Percentiles rank a stretch among this genome's conserved stretches.
These are phyloP conservation scores for Phytophthora rubi DNA, from an alignment of 352 stramenopile genomes.

Conservation along the genomic window DNA sequence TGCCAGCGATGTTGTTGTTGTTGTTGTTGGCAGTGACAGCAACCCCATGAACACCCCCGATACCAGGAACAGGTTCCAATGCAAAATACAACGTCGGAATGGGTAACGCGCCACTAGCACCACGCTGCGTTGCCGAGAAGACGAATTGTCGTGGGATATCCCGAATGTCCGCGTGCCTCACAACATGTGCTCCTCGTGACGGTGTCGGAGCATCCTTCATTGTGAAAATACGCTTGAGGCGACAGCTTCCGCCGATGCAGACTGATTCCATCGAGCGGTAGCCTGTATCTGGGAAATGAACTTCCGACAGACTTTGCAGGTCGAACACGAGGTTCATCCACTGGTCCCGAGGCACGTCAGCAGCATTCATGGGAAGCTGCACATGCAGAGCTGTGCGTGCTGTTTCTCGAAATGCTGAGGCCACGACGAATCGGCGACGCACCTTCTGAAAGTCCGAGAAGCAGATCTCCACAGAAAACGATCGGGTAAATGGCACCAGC, in stretches of 20 bases:
- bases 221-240: constrained; percentile 85
- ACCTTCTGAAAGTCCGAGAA: constrained; percentile 81
- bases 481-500: constrained; percentile 61
- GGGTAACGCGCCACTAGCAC: constrained; percentile 16
- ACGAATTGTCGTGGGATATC: constrained; percentile 78
- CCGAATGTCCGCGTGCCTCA: constrained; percentile 37
- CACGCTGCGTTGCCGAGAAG: constrained; percentile 44
- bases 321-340: constrained; percentile 87
- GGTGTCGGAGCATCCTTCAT: constrained; percentile 80
- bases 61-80: constrained; percentile 1
- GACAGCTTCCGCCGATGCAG: constrained; percentile 72
- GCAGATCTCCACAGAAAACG: constrained; percentile 81
- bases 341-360: constrained; percentile 56
- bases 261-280: constrained; percentile 85
- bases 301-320: constrained; percentile 64
- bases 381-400: constrained; percentile 62
- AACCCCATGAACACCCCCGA: constrained; percentile 10
- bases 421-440: constrained; percentile 73
- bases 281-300: constrained; percentile 54
- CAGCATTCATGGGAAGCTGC: constrained; percentile 63
- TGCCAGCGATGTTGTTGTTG: not conserved
- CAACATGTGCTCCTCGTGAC: constrained; percentile 17
- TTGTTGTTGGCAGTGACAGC: constrained; percentile 4
- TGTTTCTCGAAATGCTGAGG: constrained; percentile 81
- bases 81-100: constrained; percentile 71